These are phyloP conservation scores for Beta macrorhiza DNA, from an alignment of 179 eudicot genomes.

Conservation along the genomic window DNA sequence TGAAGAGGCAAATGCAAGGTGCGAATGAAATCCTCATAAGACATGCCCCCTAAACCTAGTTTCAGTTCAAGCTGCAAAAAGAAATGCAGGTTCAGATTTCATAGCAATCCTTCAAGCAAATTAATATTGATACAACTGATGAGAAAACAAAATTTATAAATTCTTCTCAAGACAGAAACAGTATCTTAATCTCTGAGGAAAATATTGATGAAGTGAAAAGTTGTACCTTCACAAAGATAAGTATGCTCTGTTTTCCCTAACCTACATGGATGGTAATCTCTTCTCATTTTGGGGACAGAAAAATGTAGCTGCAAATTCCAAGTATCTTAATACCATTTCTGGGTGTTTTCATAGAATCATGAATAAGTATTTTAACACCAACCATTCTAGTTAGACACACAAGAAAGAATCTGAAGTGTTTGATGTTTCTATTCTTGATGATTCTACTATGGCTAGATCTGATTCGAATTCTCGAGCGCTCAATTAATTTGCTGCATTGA, in stretches of 20 bases:
- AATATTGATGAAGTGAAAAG: not conserved
- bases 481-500: not conserved
- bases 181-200: not conserved
- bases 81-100: slow-evolving; percentile 16
- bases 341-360: not conserved
- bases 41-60: slow-evolving; percentile 86
- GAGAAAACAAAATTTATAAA: not conserved
- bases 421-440: not conserved
- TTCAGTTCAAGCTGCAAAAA: slow-evolving; percentile 79
- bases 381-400: not conserved
- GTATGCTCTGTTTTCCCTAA: not conserved
- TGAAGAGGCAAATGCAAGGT: slow-evolving; percentile 84
- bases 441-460: not conserved
- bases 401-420: not conserved
- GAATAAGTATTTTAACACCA: not conserved
- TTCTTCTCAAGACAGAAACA: not conserved
- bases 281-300: not conserved
- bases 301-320: not conserved
- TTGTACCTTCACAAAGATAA: not conserved
- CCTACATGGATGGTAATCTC: not conserved
- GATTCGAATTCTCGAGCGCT: not conserved
- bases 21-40: slow-evolving; percentile 79
- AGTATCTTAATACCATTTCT: not conserved
- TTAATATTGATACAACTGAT: not conserved
- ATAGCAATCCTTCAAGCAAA: slow-evolving; percentile 7